phyloP scores from a whole-genome alignment of 2,329 filamentous ascomycete species.

The Cordyceps cateniannulata region DNA sequence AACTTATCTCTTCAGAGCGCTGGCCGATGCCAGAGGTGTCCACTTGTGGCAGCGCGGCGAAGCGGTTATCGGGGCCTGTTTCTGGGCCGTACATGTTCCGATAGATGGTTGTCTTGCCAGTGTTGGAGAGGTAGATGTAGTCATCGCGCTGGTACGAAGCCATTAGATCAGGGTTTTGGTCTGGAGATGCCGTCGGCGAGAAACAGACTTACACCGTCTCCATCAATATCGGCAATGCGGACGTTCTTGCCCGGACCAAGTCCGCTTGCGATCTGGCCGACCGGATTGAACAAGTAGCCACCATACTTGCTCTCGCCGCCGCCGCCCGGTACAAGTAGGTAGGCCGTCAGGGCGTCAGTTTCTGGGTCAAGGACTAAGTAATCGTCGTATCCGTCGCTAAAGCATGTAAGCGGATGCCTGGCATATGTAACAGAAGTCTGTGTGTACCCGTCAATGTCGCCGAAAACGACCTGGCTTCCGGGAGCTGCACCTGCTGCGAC shows the following conservation, averaged over 20 bases:
- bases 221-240: conserved; percentile 19
- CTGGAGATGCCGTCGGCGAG: background rate
- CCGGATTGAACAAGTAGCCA: background rate
- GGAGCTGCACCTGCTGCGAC: conserved; percentile 14
- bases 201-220: conserved; percentile 16
- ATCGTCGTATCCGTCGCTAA: conserved; percentile 13
- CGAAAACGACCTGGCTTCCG: conserved; percentile 11
- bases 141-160: conserved; percentile 6
- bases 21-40: conserved; percentile 16
- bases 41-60: conserved; percentile 3
- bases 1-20: conserved; percentile 16
- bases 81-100: conserved; percentile 10
- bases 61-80: background rate
- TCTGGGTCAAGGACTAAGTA: conserved; percentile 13
- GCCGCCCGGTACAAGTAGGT: background rate
- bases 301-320: background rate
- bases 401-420: background rate
- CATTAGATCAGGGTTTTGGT: background rate
- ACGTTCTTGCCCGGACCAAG: conserved; percentile 16
- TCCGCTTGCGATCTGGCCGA: conserved; percentile 14
- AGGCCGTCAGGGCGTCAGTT: conserved; percentile 11
- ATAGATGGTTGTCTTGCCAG: conserved; percentile 14
- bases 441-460: conserved; percentile 15
- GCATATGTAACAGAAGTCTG: too few species aligned
- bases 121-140: conserved; percentile 15